phyloP scores from a whole-genome alignment of 2,329 filamentous ascomycete genomes.

The Colletotrichum viniferum region DNA sequence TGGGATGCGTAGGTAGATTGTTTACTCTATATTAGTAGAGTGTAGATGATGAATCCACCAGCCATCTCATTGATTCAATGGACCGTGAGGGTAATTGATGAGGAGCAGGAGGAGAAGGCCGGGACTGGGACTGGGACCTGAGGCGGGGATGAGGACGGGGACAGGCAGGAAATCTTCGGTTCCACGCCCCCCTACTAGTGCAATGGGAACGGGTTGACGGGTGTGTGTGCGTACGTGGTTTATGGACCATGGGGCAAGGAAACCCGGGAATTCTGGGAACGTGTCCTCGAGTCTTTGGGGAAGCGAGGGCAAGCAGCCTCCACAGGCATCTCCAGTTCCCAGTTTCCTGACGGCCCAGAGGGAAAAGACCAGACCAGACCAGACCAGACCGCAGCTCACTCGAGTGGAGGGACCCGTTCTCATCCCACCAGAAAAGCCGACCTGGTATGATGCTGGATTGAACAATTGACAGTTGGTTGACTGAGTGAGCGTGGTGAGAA shows the following conservation, averaged over 20 bases:
- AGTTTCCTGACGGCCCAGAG: slow-evolving; percentile 3
- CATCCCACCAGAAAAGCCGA: background rate
- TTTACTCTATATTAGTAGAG: too few relatives aligned
- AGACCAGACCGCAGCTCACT: background rate
- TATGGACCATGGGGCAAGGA: background rate
- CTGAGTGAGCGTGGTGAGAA: too few relatives aligned
- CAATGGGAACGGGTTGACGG: background rate
- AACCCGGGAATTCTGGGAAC: slow-evolving; percentile 8
- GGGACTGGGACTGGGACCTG: background rate
- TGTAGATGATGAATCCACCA: too few relatives aligned
- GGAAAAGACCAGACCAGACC: background rate
- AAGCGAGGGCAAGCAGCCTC: background rate
- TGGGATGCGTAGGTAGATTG: too few relatives aligned
- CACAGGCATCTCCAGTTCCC: background rate
- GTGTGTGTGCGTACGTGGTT: background rate
- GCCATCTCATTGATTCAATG: too few relatives aligned
- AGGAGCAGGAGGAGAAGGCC: too few relatives aligned
- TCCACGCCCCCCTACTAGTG: too few relatives aligned
- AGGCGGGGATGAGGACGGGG: too few relatives aligned
- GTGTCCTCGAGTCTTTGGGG: slow-evolving; percentile 19
- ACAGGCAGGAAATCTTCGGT: too few relatives aligned
- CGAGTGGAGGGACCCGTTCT: background rate
- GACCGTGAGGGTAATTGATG: too few relatives aligned
- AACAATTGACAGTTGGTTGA: too few relatives aligned
- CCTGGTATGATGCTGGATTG: background rate